Evolutionary conservation across 371 early-diverging fungal species (phyloP).

Genomic region (Mucor piriformis): DNA sequence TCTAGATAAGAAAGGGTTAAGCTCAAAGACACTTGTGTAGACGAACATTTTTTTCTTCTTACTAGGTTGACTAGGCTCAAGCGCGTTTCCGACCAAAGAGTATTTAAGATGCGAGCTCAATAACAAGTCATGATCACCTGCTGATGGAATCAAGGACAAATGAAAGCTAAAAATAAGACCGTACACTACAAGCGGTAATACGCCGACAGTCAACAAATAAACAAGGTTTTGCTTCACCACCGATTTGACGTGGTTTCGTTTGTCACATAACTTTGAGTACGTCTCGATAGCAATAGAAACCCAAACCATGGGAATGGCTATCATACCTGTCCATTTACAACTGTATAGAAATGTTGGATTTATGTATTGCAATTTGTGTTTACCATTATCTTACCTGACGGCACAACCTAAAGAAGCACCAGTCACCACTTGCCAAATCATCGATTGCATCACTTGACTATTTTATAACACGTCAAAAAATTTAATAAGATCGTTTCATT

Average conservation of each 20-base stretch:
- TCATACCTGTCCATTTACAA: constrained; percentile 37
- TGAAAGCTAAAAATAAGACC: constrained; percentile 79
- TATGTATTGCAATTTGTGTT: constrained; percentile 55
- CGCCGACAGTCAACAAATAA: constrained; percentile 70
- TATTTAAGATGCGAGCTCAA: constrained; percentile 78
- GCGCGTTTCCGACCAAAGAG: constrained; percentile 29
- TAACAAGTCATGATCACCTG: constrained; percentile 83
- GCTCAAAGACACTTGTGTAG: not conserved
- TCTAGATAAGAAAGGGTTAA: constrained; percentile 40
- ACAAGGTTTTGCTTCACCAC: constrained; percentile 49
- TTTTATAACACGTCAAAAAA: not conserved
- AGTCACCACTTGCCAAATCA: constrained; percentile 64
- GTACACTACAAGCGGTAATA: constrained; percentile 85
- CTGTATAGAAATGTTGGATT: constrained; percentile 4
- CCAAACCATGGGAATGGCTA: constrained; percentile 29
- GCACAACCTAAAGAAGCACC: constrained; percentile 50
- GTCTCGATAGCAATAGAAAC: constrained; percentile 75
- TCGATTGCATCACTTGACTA: constrained; percentile 44
- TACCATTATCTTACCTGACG: constrained; percentile 59
- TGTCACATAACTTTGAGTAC: constrained; percentile 81
- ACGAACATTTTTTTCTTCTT: constrained; percentile 1
- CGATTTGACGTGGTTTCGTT: constrained; percentile 49
- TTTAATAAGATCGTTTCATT: not conserved
- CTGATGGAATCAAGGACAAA: constrained; percentile 63
- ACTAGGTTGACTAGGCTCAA: constrained; percentile 31